These are phyloP conservation scores for Sungouiella blattae DNA, from an alignment of 805 yeast species.

Conservation along the genomic window DNA sequence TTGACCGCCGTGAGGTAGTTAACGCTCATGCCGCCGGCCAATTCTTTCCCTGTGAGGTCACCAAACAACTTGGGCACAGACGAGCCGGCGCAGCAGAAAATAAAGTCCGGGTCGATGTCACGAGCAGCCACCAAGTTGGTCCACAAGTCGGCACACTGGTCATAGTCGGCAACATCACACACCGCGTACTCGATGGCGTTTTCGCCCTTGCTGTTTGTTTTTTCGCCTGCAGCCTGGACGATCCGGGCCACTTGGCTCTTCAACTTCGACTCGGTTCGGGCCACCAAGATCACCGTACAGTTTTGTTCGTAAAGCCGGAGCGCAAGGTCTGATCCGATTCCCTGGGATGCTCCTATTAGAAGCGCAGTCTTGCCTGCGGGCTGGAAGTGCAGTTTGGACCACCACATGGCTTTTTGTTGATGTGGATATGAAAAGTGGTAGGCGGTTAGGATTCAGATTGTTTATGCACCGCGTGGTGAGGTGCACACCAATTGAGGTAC, in stretches of 20 bases:
- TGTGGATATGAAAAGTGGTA: not conserved
- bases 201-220: not conserved
- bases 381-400: conserved; percentile 20
- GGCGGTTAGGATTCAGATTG: too few species aligned
- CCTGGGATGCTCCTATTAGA: conserved; percentile 94
- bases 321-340: conserved; percentile 82
- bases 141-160: conserved; percentile 45
- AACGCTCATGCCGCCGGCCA: conserved; percentile 57
- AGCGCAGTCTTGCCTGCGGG: conserved; percentile 56
- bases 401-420: conserved; percentile 17
- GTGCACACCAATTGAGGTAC: too few species aligned
- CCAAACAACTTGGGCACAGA: conserved; percentile 74
- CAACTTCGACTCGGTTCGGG: conserved; percentile 68
- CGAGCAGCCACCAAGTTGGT: conserved; percentile 20
- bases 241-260: conserved; percentile 45
- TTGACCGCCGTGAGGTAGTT: conserved; percentile 75
- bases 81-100: conserved; percentile 86
- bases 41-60: conserved; percentile 57
- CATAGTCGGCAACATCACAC: conserved; percentile 65
- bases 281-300: conserved; percentile 69
- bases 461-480: too few species aligned
- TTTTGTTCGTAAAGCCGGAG: conserved; percentile 47
- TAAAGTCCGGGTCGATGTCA: conserved; percentile 58
- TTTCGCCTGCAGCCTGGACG: conserved; percentile 19
- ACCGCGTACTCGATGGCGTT: conserved; percentile 35